Conservation (phyloP, 306 rosid species). For the Vachellia collinsii region DNA sequence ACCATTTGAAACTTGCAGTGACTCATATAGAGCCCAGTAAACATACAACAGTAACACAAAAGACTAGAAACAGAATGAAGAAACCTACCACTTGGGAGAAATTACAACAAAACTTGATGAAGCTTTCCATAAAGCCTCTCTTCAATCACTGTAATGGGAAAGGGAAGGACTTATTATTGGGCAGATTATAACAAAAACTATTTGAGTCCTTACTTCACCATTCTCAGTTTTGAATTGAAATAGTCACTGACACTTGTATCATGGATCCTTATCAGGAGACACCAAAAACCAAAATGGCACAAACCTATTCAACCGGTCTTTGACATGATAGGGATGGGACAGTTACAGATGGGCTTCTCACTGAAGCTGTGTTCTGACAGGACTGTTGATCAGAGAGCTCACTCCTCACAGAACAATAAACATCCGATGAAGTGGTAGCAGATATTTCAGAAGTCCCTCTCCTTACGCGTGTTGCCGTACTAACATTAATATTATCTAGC, state of each 20-base stretch:
- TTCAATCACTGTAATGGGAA: slow-evolving; percentile 34
- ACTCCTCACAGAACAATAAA: slow-evolving; percentile 59
- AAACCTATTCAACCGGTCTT: slow-evolving; percentile 19
- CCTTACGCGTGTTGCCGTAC: slow-evolving; percentile 43
- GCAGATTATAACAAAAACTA: background rate
- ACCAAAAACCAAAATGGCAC: background rate
- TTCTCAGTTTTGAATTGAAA: background rate
- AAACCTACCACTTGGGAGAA: slow-evolving; percentile 51
- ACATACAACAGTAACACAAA: slow-evolving; percentile 3
- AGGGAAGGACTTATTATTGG: background rate
- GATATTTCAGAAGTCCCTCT: slow-evolving; percentile 71
- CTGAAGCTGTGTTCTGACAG: slow-evolving; percentile 59
- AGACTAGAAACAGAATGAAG: slow-evolving; percentile 22
- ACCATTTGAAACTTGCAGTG: background rate
- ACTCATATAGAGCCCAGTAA: slow-evolving; percentile 9
- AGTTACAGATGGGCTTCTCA: slow-evolving; percentile 64
- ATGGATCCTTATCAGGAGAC: slow-evolving; percentile 1
- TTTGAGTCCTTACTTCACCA: background rate
- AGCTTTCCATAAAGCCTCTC: slow-evolving; percentile 35
- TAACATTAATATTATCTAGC: slow-evolving; percentile 46
- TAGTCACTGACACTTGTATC: background rate
- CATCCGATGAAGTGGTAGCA: slow-evolving; percentile 56
- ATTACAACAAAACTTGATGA: slow-evolving; percentile 38
- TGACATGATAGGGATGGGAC: slow-evolving; percentile 39
- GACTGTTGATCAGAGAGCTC: slow-evolving; percentile 64